Base-by-base conservation (phyloP, 2,329 filamentous ascomycete genomes). In the Venturia aucupariae region DNA sequence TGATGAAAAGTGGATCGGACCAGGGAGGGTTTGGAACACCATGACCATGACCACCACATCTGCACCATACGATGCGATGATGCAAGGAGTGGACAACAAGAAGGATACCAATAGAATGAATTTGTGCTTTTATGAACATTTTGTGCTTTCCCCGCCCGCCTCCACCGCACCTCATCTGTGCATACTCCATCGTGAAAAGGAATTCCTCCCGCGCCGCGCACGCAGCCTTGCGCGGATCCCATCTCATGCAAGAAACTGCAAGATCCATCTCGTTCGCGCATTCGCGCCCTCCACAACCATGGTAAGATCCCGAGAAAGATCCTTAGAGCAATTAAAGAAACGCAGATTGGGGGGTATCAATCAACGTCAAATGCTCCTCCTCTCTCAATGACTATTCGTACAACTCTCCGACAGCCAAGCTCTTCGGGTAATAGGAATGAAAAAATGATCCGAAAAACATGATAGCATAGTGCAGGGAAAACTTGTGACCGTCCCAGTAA, bases 351-450 rank as follows among this genome's bases (percentile, higher is more conserved):
- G 44, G 51, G 27, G 51, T 57, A 57, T 57, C 51, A 57, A 57
- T 57, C 51, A 57, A 57, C 51, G 30, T 57, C 51, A 57, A 35
- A 57, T 57, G 51, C 51, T 57, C 51, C 51, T 57, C 51, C 51
- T 57, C 51, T 57, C 51, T 57, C 51, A 57, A 57, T 35, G 30
- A 35, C 22, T 27, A 51, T 19, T 57, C 30, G 51, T 57, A 57
- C 51, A 57, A n/a, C 51, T 32, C 51, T 57, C 51, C 51, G 51
- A 32, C 51, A 57, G 51, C 30, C 51, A 57, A 57, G 51, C 51
- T 57, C 30, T 57, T 32, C 51, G 51, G 51, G 51, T 32, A 57
- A 57, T 22, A 57, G 30, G 2, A 54, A 55, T 19, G 15, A 11
- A 35, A 57, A 57, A 19, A 35, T 35, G 27, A 22, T 7, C 27